Evolutionary conservation across 768 basidiomycete species (phyloP).

Genomic region (Boletus vermiculosoides): DNA sequence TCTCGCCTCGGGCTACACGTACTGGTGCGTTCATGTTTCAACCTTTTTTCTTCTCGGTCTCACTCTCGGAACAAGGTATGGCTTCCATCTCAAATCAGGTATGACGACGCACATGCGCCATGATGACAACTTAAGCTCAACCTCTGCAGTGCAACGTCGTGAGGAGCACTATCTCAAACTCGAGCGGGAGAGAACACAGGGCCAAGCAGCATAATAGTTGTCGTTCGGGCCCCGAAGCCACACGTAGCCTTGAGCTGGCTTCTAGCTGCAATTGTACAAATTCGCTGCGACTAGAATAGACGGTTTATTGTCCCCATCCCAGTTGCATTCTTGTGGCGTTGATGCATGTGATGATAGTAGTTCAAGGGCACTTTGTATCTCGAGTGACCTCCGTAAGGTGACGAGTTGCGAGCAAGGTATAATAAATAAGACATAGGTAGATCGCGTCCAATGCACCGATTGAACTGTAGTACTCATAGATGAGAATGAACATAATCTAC

Average conservation of each 20-base stretch:
- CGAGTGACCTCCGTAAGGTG: neutral
- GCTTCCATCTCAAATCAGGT: constrained; percentile 73
- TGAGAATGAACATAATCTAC: constrained; percentile 13
- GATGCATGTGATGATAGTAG: neutral
- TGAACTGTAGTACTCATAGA: neutral
- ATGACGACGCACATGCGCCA: constrained; percentile 33
- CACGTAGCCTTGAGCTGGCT: neutral
- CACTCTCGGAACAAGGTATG: constrained; percentile 60
- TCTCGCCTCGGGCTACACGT: constrained; percentile 68
- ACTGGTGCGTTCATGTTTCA: constrained; percentile 61
- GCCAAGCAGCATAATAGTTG: constrained; percentile 9
- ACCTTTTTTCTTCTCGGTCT: constrained; percentile 21
- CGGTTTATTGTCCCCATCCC: neutral
- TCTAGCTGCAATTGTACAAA: constrained; percentile 12
- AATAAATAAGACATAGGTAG: constrained; percentile 31
- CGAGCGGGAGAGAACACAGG: constrained; percentile 52
- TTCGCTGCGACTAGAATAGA: constrained; percentile 12
- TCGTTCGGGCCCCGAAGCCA: neutral
- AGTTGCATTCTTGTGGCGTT: constrained; percentile 19
- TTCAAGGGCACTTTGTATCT: neutral
- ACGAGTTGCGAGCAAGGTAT: constrained; percentile 18
- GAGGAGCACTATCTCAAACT: constrained; percentile 87
- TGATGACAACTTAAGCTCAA: constrained; percentile 15
- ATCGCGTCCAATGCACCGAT: neutral
- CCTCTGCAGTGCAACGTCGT: constrained; percentile 67